A percentile compares a stretch with the other conserved stretches of the same genome.
phyloP scores from a whole-genome alignment of 345 rosid species.

The Linum tenue region DNA sequence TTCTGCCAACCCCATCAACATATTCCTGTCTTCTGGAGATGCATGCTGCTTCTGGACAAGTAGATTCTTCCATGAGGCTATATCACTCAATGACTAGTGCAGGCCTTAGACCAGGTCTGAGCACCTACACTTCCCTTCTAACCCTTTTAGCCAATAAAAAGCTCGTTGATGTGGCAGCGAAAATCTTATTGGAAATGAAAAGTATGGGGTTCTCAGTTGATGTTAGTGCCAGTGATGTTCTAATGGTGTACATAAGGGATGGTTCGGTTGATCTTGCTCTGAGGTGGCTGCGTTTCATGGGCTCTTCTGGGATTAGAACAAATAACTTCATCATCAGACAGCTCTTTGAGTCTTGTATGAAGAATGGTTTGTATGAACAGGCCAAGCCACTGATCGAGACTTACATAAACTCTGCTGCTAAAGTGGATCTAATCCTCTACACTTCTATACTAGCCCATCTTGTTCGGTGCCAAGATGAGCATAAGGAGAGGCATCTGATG shows the following conservation, averaged over 20 bases:
- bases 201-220: slow-evolving; percentile 87
- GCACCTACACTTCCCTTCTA: slow-evolving; percentile 70
- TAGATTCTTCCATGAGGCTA: slow-evolving; percentile 86
- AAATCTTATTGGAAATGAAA: slow-evolving; percentile 91
- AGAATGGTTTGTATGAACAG: slow-evolving; percentile 67
- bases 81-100: slow-evolving; percentile 94
- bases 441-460: slow-evolving; percentile 91
- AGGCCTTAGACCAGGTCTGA: slow-evolving; percentile 78
- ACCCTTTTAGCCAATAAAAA: slow-evolving; percentile 81
- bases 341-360: slow-evolving; percentile 94
- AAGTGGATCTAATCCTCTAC: slow-evolving; percentile 90
- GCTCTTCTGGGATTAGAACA: slow-evolving; percentile 83
- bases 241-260: slow-evolving; percentile 91
- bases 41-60: slow-evolving; percentile 88
- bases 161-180: slow-evolving; percentile 91
- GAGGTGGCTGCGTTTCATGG: slow-evolving; percentile 93
- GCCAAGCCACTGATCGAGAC: slow-evolving; percentile 92
- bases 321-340: slow-evolving; percentile 88
- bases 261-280: slow-evolving; percentile 85
- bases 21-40: slow-evolving; percentile 87
- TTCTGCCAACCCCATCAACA: slow-evolving; percentile 83
- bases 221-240: slow-evolving; percentile 87
- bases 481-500: slow-evolving; percentile 83
- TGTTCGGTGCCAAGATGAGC: slow-evolving; percentile 84
- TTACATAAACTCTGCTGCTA: slow-evolving; percentile 66